These are phyloP conservation scores for Solanum dulcamara DNA, from an alignment of 257 asterid species.

Conservation along the genomic window DNA sequence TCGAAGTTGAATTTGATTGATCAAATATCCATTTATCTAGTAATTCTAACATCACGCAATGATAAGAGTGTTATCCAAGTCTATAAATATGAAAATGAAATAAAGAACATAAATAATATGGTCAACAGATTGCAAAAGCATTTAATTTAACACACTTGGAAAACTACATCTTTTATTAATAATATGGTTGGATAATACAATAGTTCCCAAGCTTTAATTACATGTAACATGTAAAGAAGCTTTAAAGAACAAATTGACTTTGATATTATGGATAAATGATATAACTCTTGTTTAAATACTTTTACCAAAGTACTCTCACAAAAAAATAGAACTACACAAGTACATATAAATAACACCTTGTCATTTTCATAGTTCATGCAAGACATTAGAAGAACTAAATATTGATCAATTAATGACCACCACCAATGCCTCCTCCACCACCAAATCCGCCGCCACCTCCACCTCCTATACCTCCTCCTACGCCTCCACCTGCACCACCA, in stretches of 20 bases:
- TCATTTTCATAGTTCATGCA: not conserved
- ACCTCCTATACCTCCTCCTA: not conserved
- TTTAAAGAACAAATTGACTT: not conserved
- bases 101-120: not conserved
- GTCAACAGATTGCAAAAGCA: not conserved
- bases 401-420: not conserved
- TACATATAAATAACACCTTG: not conserved
- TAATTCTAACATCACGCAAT: not conserved
- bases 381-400: not conserved
- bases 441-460: not conserved
- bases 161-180: not conserved
- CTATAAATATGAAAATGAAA: not conserved
- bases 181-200: not conserved
- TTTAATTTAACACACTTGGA: not conserved
- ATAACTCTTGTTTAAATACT: not conserved
- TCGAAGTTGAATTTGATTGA: not conserved
- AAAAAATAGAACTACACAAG: not conserved
- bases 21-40: not conserved
- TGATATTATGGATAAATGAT: not conserved
- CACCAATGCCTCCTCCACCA: slow-evolving; percentile 3
- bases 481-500: not conserved
- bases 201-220: not conserved
- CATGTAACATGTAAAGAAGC: not conserved
- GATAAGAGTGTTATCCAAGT: not conserved
- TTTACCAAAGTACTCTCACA: not conserved